Percentiles rank a stretch among this genome's conserved stretches.
phyloP scores from a whole-genome alignment of 148 eudicot species.

The Fagopyrum homotropicum region DNA sequence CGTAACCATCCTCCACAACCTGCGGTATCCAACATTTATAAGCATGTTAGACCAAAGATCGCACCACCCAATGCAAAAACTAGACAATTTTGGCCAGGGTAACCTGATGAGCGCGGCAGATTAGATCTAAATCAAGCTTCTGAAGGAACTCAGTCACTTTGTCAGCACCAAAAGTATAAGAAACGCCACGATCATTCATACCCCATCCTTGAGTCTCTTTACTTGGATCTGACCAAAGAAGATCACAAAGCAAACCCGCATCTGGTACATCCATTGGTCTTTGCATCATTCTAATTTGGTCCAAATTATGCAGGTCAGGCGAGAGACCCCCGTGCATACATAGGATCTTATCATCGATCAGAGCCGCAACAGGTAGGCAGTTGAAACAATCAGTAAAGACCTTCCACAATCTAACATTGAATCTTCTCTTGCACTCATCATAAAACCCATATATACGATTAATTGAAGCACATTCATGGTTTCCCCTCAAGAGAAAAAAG shows the following conservation, averaged over 20 bases:
- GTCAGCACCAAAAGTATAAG: slow-evolving; percentile 56
- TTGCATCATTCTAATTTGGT: slow-evolving; percentile 42
- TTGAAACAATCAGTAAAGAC: slow-evolving; percentile 52
- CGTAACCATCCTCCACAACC: slow-evolving; percentile 65
- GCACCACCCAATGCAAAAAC: background rate
- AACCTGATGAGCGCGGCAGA: slow-evolving; percentile 70
- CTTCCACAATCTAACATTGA: slow-evolving; percentile 46
- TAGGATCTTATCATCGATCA: slow-evolving; percentile 50
- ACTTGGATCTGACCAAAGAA: slow-evolving; percentile 56
- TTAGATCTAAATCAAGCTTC: slow-evolving; percentile 51
- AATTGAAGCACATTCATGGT: slow-evolving; percentile 57
- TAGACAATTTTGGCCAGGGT: slow-evolving; percentile 1
- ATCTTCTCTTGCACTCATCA: slow-evolving; percentile 60
- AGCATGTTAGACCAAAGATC: background rate
- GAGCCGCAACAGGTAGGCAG: slow-evolving; percentile 51
- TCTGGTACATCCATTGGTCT: slow-evolving; percentile 60
- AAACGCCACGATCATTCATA: slow-evolving; percentile 63
- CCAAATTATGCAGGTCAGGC: slow-evolving; percentile 44
- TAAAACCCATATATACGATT: slow-evolving; percentile 58
- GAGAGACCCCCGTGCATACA: slow-evolving; percentile 71
- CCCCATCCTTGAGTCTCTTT: slow-evolving; percentile 56
- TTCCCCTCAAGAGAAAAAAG: slow-evolving; percentile 46
- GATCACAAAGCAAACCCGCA: slow-evolving; percentile 54
- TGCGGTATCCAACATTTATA: slow-evolving; percentile 13
- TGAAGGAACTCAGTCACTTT: slow-evolving; percentile 52